A percentile compares a stretch with the other conserved stretches of the same genome.
Evolutionary conservation across 345 rosid genomes (phyloP).

Genomic region (Toxicodendron radicans): DNA sequence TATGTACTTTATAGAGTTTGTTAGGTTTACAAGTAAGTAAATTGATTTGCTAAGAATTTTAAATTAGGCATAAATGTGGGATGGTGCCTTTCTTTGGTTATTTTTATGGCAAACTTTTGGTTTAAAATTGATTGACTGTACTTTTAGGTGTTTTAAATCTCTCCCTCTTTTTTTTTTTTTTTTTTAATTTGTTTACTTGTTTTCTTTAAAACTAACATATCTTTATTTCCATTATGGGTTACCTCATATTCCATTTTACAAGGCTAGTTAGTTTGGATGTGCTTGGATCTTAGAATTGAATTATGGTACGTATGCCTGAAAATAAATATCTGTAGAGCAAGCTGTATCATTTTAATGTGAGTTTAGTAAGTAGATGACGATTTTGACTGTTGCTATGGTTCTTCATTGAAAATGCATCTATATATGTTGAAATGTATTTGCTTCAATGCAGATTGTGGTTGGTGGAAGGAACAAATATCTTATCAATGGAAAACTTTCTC

Average conservation of each 20-base stretch:
- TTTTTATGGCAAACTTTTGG: neutral
- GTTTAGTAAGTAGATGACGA: neutral
- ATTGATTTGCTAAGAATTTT: neutral
- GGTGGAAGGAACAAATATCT: conserved; percentile 82
- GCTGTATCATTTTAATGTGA: neutral
- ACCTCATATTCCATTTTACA: neutral
- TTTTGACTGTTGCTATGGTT: neutral
- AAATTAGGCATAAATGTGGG: neutral
- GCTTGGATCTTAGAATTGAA: neutral
- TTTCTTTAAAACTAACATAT: neutral
- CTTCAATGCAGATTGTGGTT: conserved; percentile 76
- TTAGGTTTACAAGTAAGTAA: neutral
- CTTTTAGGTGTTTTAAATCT: neutral
- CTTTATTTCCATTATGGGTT: neutral
- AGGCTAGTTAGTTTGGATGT: neutral
- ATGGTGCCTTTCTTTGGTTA: neutral
- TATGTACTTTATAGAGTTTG: neutral
- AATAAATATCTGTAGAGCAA: neutral
- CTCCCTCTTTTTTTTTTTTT: no score
- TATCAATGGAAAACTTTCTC: conserved; percentile 73
- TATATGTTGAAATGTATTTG: neutral
- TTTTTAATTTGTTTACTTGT: neutral
- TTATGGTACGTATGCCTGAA: neutral
- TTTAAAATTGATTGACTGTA: neutral
- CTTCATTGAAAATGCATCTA: neutral